Evolutionary conservation across 2,329 filamentous ascomycete species (phyloP), one percentile per base, ranked within the genome.

Genomic region (Hymenoscyphus infarciens): DNA sequence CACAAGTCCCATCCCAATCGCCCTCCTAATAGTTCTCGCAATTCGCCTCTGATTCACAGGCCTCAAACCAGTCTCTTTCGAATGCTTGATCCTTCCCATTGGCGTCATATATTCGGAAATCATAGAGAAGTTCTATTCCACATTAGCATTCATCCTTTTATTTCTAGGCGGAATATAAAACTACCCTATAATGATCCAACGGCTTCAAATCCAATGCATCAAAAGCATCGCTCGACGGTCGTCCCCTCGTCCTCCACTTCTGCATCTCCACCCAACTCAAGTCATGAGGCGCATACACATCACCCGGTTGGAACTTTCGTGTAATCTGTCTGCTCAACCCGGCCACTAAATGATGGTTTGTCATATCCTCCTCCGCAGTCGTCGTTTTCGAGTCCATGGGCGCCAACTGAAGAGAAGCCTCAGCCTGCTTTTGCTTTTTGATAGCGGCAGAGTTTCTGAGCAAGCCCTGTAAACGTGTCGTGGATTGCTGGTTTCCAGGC

Each of bases 41-140:
- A 99, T 87, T 78, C 89, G 92, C 69, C 95, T 84, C 80, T 99
- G 95, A 80, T 98, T 98, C 68, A 91, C 89, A 2, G 90, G 90
- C 62, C 91, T 84, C 65, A 99, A 80, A 15, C 91, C 92, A 0
- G 93, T 98, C 27, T 87, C 80, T 5, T 76, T 82, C n/a, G 84
- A 82, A 74, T 89, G 87, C 78, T 86, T 90, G 75, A 99, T 97
- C 64, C 92, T 86, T 58, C 94, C 95, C 79, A 91, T 90, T 11
- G 87, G 78, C 0, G 90, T 92, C 72, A 95, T 89, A 75, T 90
- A 97, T 75, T 97, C 92, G 35, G 90, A 90, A 77, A 98, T 89
- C 65, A 99, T 85, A 42, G 90, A 86, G 75, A 96, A 96, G 78
- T 99, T 99, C 92, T 97, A 71, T 25, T 16, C 4, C 5, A 22